A percentile compares a stretch with the other conserved stretches of the same genome.
These are phyloP conservation scores for Thielaviopsis populi DNA, from an alignment of 2,329 filamentous ascomycete genomes.

Conservation along the genomic window DNA sequence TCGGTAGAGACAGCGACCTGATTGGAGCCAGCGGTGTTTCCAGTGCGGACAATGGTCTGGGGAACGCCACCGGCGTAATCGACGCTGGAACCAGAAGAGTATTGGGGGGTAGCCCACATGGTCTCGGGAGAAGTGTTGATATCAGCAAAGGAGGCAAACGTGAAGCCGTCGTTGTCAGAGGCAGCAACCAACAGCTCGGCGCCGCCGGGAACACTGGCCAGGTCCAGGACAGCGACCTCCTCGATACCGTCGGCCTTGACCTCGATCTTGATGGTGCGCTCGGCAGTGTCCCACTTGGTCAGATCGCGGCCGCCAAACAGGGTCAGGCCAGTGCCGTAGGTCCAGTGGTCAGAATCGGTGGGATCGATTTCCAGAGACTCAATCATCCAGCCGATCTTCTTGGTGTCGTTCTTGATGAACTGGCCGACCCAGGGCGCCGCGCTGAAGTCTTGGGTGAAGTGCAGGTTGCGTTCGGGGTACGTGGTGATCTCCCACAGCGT, in stretches of 20 bases:
- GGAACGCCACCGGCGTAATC: slow-evolving; percentile 35
- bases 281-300: slow-evolving; percentile 37
- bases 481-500: slow-evolving; percentile 36
- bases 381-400: slow-evolving; percentile 46
- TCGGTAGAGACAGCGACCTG: slow-evolving; percentile 21
- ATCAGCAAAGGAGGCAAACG: slow-evolving; percentile 26
- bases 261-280: slow-evolving; percentile 33
- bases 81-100: slow-evolving; percentile 31
- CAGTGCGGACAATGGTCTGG: slow-evolving; percentile 35
- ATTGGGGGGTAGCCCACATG: slow-evolving; percentile 34
- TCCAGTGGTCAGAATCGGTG: slow-evolving; percentile 43
- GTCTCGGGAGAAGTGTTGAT: slow-evolving; percentile 30
- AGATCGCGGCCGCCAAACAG: slow-evolving; percentile 39
- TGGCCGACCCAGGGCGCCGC: slow-evolving; percentile 40
- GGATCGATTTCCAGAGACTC: slow-evolving; percentile 43
- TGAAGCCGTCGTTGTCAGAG: slow-evolving; percentile 38
- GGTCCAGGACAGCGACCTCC: slow-evolving; percentile 35
- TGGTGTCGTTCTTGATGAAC: slow-evolving; percentile 33
- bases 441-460: slow-evolving; percentile 32
- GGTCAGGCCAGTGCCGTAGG: slow-evolving; percentile 45
- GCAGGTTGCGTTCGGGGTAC: slow-evolving; percentile 31
- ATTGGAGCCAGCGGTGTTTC: slow-evolving; percentile 29
- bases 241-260: slow-evolving; percentile 41
- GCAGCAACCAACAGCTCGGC: slow-evolving; percentile 37
- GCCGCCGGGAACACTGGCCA: slow-evolving; percentile 35